phyloP scores from a whole-genome alignment of 768 basidiomycete species.

The Saitozyma sp. region DNA sequence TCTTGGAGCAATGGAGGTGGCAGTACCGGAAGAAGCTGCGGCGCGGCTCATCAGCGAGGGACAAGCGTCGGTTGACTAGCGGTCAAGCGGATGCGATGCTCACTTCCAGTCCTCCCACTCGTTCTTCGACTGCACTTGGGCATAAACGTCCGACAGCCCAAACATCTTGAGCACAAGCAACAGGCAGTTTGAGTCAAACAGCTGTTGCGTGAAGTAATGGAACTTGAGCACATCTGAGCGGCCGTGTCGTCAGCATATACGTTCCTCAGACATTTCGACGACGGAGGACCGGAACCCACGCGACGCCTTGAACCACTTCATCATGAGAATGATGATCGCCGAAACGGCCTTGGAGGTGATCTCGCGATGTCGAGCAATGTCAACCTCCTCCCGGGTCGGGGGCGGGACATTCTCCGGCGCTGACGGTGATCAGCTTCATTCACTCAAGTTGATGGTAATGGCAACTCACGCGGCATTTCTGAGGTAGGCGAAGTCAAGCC shows the following conservation, averaged over 20 bases:
- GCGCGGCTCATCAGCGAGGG: background rate
- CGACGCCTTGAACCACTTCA: conserved; percentile 99
- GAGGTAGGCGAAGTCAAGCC: conserved; percentile 36
- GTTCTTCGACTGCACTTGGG: conserved; percentile 79
- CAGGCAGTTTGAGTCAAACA: conserved; percentile 92
- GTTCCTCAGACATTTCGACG: background rate
- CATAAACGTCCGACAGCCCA: conserved; percentile 86
- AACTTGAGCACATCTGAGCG: conserved; percentile 91
- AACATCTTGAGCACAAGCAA: conserved; percentile 96
- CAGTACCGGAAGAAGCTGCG: conserved; percentile 95
- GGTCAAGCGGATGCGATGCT: conserved; percentile 9
- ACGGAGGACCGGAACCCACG: conserved; percentile 61
- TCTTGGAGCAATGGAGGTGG: conserved; percentile 70
- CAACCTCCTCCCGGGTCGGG: conserved; percentile 84
- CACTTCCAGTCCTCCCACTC: conserved; percentile 60
- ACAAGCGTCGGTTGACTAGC: background rate
- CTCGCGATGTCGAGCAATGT: conserved; percentile 91
- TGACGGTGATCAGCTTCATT: no score
- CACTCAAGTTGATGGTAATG: no score
- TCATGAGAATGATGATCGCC: conserved; percentile 79
- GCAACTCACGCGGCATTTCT: conserved; percentile 44
- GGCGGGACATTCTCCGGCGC: conserved; percentile 1
- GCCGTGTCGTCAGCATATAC: background rate
- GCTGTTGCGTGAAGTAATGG: conserved; percentile 91
- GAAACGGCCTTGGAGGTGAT: conserved; percentile 97